A percentile compares a stretch with the other conserved stretches of the same genome.
Conservation (phyloP, 2,329 filamentous ascomycete species). For the Aspergillus aculeatinus region DNA sequence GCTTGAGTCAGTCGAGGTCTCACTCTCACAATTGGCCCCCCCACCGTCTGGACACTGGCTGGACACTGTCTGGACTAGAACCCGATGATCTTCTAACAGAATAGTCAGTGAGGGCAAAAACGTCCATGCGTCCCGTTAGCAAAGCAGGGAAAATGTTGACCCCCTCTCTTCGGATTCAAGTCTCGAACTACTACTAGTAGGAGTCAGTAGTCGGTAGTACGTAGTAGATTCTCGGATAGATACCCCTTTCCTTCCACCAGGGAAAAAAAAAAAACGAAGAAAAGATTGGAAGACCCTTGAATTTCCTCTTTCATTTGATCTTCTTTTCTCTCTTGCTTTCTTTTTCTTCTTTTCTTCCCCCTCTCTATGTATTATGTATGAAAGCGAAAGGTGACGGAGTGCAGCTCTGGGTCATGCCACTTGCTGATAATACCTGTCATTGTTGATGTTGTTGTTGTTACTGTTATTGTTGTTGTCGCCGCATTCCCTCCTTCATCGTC, state of each 20-base stretch:
- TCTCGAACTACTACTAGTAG: background rate
- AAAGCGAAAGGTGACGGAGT: background rate
- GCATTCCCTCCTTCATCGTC: slow-evolving; percentile 7
- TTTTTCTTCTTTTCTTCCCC: too few species aligned
- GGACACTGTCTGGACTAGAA: slow-evolving; percentile 8
- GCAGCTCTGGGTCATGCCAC: slow-evolving; percentile 1
- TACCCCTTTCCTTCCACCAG: background rate
- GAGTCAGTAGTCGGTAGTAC: background rate
- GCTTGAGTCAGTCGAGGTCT: background rate
- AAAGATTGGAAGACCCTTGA: background rate
- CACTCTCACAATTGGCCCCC: background rate
- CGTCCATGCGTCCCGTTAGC: slow-evolving; percentile 12
- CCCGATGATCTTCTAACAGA: slow-evolving; percentile 10
- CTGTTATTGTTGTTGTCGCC: background rate
- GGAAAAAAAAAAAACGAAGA: background rate
- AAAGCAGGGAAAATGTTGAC: slow-evolving; percentile 2
- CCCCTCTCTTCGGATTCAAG: background rate
- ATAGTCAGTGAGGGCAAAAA: slow-evolving; percentile 4
- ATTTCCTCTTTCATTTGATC: background rate
- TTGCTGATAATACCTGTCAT: background rate
- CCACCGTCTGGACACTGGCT: background rate
- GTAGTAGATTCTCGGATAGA: background rate
- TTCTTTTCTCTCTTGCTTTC: too few species aligned
- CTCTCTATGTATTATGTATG: background rate
- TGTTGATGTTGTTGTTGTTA: background rate